Base-by-base conservation (phyloP, 768 basidiomycete genomes). In the Pulveroboletus sp. region DNA sequence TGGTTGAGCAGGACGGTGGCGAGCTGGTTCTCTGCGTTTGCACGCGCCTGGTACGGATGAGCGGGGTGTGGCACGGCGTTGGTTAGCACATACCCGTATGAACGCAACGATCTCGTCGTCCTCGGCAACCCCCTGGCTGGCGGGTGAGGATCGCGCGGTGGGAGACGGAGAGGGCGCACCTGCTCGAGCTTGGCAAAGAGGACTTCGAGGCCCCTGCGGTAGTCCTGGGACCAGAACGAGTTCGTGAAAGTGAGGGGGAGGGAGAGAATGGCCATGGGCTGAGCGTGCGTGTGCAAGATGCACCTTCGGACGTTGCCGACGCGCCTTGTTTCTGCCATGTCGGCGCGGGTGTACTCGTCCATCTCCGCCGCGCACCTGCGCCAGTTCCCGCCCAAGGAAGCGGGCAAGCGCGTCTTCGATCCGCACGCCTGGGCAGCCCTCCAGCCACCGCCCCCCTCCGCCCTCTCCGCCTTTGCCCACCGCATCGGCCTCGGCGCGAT, bases 151-250 rank as follows among this genome's bases (percentile, higher is more conserved):
- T 49, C 11, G 20, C n/a, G 24, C 29, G n/a, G 11, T 37, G 17
- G 8, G 26, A 45, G 26, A 54, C 16, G 31, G 42, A 29, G 29
- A 8, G 37, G 13, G 59, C 73, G 42, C 53, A 85, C 90, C 77
- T 89, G 86, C 58, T 91, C 85, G 22, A 93, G 80, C 68, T 89
- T 85, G 37, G 62, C 68, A 63, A 81, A 91, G 27, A 93, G 69
- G 20, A 87, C 79, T 54, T 95, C 83, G 24, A 96, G 76, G 29
- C 93, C 93, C 51, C 72, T 80, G 38, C 89, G 77, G 64, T 91
- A 93, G 72, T 93, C 91, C 66, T 90, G 86, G 14, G 92, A 81
- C 93, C 93, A 96, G 74, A 96, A 96, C 26, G 92, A 93, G 68
- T 95, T 94, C 48, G 77, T 82, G 66, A 96, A 96, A 14, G 80